Base-by-base conservation (phyloP, 2,329 filamentous ascomycete genomes). In the Plenodomus lindquistii region DNA sequence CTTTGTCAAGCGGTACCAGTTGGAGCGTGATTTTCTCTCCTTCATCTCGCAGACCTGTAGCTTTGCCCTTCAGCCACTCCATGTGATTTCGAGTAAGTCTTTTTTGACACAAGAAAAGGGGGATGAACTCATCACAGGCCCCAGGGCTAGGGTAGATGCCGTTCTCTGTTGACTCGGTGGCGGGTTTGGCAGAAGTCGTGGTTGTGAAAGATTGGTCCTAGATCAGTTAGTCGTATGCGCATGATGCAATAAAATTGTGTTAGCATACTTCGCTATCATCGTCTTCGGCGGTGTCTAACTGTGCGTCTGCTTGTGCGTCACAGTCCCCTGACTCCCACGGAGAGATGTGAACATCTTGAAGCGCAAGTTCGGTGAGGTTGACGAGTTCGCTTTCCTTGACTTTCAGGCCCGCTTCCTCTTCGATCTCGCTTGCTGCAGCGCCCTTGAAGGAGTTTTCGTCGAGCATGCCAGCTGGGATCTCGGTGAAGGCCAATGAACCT, bases 381-480 rank as follows among this genome's bases (percentile, higher is more conserved):
- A 81, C 62, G 1, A 85, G 67, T 24, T 84, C 78, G 6, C 68
- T 62, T 36, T 76, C 70, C 2, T 73, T 65, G 41, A 85, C 78
- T 11, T 68, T 67, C n/a, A 85, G 65, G 0, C 78, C 78, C 0
- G 80, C 82, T 62, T 85, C 82, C 61, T 85, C 81, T 22, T 77
- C 57, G 29, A 85, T 81, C 54, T 85, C 82, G 41, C 78, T 77
- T 2, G 80, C 81, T 0, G 82, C 82, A 9, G 73, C 77, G 6
- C 82, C 81, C 1, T 75, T 71, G 51, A 85, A 81, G 0, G 76
- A 77, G 9, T 79, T 77, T 50, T 80, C 79, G 54, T 85, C 82
- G 1, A 85, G 71, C 81, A 85, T 84, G 16, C 82, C 82, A 1
- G 82, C 82, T 2, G 82, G 82, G 8, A 85, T 77, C 60, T 85